These are phyloP conservation scores for Grigorovia yakushimaensis DNA, from an alignment of 805 yeast species.

Conservation along the genomic window DNA sequence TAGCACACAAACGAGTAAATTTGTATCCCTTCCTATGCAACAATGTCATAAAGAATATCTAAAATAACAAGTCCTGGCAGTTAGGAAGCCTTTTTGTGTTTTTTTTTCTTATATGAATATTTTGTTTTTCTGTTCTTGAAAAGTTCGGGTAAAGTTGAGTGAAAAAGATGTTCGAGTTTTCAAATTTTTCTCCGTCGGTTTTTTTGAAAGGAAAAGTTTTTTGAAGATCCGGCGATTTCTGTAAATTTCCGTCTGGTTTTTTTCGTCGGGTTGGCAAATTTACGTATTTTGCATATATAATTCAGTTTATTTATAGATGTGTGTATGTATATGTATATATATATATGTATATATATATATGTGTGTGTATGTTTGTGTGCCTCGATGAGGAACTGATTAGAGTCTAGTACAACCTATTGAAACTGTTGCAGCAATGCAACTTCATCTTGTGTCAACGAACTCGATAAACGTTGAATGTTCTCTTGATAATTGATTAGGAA, in stretches of 20 bases:
- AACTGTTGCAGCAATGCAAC: conserved; percentile 22
- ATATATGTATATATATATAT: not conserved
- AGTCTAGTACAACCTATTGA: not conserved
- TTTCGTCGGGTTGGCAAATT: too few relatives aligned
- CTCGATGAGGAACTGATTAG: not conserved
- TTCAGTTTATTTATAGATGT: not conserved
- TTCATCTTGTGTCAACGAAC: conserved; percentile 14
- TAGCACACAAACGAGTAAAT: not conserved
- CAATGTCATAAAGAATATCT: not conserved
- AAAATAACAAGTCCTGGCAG: too few relatives aligned
- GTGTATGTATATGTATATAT: too few relatives aligned
- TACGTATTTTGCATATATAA: too few relatives aligned
- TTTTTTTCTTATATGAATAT: not conserved
- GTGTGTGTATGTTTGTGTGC: not conserved
- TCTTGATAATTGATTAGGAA: conserved; percentile 19
- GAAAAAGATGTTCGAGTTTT: too few relatives aligned
- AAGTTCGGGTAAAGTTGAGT: not conserved
- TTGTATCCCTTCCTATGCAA: not conserved
- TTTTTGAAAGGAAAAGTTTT: too few relatives aligned
- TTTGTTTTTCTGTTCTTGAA: too few relatives aligned
- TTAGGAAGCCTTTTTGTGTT: not conserved
- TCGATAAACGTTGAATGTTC: conserved; percentile 13
- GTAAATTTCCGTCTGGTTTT: not conserved
- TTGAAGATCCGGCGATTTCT: not conserved
- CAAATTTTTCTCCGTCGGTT: too few relatives aligned